These are phyloP conservation scores for Ceratonia siliqua DNA, from an alignment of 306 rosid genomes.

Conservation along the genomic window DNA sequence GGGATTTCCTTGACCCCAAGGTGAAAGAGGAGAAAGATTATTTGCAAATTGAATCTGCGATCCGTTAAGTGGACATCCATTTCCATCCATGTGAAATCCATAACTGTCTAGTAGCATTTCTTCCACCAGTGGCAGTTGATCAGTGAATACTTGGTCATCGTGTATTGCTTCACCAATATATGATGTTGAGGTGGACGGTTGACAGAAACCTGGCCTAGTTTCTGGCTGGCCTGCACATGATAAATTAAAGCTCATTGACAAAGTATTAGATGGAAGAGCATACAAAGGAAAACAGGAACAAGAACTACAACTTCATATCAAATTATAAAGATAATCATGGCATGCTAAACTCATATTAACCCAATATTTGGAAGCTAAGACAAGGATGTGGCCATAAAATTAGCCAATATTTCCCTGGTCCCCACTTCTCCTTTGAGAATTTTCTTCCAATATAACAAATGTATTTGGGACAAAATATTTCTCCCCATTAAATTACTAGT, in stretches of 20 bases:
- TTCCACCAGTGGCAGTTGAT: not conserved
- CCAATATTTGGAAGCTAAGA: not conserved
- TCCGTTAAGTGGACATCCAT: not conserved
- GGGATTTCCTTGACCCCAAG: slow-evolving; percentile 24
- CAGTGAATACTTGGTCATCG: slow-evolving; percentile 19
- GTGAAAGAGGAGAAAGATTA: slow-evolving; percentile 1
- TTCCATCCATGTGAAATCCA: slow-evolving; percentile 5
- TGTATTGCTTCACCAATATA: slow-evolving; percentile 1
- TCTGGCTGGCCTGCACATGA: slow-evolving; percentile 36
- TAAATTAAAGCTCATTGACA: not conserved
- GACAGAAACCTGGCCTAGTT: not conserved
- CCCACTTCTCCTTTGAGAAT: not conserved
- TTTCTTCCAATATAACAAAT: not conserved
- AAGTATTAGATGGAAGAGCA: not conserved
- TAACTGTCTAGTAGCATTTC: not conserved
- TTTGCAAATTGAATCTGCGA: slow-evolving; percentile 1
- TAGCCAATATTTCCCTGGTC: not conserved
- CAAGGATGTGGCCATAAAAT: not conserved
- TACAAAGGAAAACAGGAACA: not conserved
- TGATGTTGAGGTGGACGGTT: slow-evolving; percentile 18
- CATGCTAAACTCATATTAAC: not conserved
- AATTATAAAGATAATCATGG: not conserved
- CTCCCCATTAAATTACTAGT: not conserved
- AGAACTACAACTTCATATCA: not conserved
- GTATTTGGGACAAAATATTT: not conserved